phyloP scores from a whole-genome alignment of 192 early-diverging fungal species.

The Chytriomyces sp. region DNA sequence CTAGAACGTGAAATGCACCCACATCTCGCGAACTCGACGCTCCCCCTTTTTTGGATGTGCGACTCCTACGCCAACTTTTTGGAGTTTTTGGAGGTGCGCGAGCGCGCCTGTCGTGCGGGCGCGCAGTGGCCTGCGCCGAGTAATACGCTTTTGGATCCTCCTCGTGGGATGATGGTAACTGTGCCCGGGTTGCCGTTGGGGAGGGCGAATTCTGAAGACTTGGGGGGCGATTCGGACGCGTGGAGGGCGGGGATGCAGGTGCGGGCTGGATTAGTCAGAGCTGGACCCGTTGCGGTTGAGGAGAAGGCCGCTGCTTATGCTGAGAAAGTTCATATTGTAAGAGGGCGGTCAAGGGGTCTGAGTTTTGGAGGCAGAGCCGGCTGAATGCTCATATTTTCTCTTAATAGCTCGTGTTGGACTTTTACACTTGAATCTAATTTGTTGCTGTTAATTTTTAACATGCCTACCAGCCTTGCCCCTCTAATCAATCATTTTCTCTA shows the following conservation, averaged over 20 bases:
- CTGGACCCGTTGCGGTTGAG: not conserved
- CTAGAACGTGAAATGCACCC: slow-evolving; percentile 38
- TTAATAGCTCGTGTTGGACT: not conserved
- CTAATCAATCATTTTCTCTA: no score
- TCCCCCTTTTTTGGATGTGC: slow-evolving; percentile 51
- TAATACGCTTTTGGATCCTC: not conserved
- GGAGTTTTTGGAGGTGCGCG: slow-evolving; percentile 42
- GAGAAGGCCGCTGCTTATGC: not conserved
- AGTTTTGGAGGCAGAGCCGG: slow-evolving; percentile 13
- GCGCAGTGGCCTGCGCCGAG: not conserved
- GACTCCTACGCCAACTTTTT: slow-evolving; percentile 48
- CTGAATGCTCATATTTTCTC: not conserved
- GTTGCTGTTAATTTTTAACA: not conserved
- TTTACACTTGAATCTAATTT: not conserved
- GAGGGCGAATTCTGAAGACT: not conserved
- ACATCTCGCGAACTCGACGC: slow-evolving; percentile 7
- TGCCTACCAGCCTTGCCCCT: no score
- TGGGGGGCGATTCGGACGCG: not conserved
- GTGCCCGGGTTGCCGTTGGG: not conserved
- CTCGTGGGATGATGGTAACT: not conserved
- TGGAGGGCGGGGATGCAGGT: not conserved
- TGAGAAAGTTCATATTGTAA: not conserved
- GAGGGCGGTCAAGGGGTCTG: not conserved
- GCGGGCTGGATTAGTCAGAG: not conserved
- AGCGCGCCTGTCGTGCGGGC: slow-evolving; percentile 1